phyloP scores from a whole-genome alignment of 129 eudicot species.

The Lonicera japonica region DNA sequence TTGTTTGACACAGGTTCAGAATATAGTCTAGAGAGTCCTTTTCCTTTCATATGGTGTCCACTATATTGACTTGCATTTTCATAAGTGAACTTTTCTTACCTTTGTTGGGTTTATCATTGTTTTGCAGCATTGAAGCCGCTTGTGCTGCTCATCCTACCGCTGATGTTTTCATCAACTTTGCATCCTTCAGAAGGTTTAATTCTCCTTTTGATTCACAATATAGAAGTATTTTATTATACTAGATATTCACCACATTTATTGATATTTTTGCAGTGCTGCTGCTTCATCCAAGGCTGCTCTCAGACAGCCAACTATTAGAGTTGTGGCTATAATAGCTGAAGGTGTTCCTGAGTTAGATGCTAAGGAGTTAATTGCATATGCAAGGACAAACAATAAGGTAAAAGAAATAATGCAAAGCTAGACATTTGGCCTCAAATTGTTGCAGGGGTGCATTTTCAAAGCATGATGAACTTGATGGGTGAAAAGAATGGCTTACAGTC shows the following conservation, averaged over 20 bases:
- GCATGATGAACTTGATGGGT: background rate
- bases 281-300: conserved; percentile 94
- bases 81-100: background rate
- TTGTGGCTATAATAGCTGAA: conserved; percentile 94
- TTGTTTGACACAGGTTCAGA: background rate
- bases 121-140: conserved; percentile 83
- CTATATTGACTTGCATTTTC: background rate
- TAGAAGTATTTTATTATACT: background rate
- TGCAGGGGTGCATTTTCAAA: background rate
- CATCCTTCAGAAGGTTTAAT: conserved; percentile 90
- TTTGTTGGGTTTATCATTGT: conserved; percentile 7
- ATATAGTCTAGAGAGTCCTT: background rate
- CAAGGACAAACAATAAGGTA: conserved; percentile 92
- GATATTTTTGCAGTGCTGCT: conserved; percentile 68
- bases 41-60: background rate
- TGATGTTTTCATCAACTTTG: conserved; percentile 94
- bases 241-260: background rate
- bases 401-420: background rate
- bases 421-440: background rate
- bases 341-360: conserved; percentile 96
- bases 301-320: conserved; percentile 93
- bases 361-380: conserved; percentile 85
- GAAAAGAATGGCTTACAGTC: background rate
- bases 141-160: conserved; percentile 99
- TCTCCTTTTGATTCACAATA: conserved; percentile 8